Evolutionary conservation across 1,284 basidiomycete genomes (phyloP).

Genomic region (Cerrena zonata): DNA sequence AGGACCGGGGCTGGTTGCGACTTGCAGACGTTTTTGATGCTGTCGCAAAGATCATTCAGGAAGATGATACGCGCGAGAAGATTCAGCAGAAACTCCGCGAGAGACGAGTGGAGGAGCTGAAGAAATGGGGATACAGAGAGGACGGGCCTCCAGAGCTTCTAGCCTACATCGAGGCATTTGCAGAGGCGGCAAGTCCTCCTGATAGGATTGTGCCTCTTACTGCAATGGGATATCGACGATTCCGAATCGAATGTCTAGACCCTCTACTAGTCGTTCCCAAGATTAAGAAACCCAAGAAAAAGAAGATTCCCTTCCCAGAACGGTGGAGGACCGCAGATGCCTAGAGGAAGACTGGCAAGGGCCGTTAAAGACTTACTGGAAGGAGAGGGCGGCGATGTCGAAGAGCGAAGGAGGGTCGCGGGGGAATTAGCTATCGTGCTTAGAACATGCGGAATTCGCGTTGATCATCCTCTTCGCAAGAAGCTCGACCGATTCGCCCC

Average conservation of each 20-base stretch:
- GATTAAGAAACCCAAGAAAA: constrained; percentile 48
- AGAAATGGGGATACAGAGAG: constrained; percentile 62
- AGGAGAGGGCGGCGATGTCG: constrained; percentile 40
- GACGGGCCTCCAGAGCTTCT: constrained; percentile 43
- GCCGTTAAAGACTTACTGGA: constrained; percentile 61
- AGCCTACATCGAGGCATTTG: constrained; percentile 56
- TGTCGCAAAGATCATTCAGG: constrained; percentile 48
- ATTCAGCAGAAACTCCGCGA: constrained; percentile 53
- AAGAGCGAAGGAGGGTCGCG: constrained; percentile 42
- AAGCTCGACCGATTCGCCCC: constrained; percentile 48
- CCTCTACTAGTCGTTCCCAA: constrained; percentile 63
- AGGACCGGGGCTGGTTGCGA: constrained; percentile 71
- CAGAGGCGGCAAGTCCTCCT: constrained; percentile 62
- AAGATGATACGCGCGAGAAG: constrained; percentile 51
- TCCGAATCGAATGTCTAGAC: constrained; percentile 65
- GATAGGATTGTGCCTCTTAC: constrained; percentile 61
- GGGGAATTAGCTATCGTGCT: constrained; percentile 47
- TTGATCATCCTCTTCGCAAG: constrained; percentile 60
- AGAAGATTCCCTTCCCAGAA: constrained; percentile 29
- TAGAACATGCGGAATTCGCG: constrained; percentile 48
- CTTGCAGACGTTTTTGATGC: constrained; percentile 59
- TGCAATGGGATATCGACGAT: constrained; percentile 61
- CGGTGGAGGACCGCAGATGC: constrained; percentile 34
- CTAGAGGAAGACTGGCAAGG: constrained; percentile 61
- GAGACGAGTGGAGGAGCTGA: constrained; percentile 53